phyloP scores from a whole-genome alignment of 2,329 filamentous ascomycete species.

The Volutella citrinella region DNA sequence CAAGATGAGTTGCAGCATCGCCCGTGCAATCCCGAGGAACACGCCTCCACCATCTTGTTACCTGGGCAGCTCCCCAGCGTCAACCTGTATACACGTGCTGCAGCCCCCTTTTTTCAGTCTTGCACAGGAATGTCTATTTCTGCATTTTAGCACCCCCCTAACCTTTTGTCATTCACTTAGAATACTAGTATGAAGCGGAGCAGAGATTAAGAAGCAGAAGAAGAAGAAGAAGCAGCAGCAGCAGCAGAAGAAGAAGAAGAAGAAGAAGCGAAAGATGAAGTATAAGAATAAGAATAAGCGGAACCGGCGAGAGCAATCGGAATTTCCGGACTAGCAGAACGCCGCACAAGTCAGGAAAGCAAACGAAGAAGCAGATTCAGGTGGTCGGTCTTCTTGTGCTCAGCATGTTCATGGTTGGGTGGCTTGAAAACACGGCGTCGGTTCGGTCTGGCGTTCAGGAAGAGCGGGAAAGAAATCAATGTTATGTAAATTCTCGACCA shows the following conservation, averaged over 20 bases:
- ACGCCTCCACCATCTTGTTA: conserved; percentile 8
- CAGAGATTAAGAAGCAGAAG: too few relatives aligned
- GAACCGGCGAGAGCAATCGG: conserved; percentile 3
- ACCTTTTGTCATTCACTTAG: conserved; percentile 22
- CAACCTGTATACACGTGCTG: conserved; percentile 20
- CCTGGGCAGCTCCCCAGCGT: conserved; percentile 10
- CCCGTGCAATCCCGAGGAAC: too few relatives aligned
- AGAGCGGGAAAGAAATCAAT: conserved; percentile 28
- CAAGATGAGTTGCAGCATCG: too few relatives aligned
- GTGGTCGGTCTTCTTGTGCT: too few relatives aligned
- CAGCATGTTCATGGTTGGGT: conserved; percentile 20
- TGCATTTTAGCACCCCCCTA: conserved; percentile 21
- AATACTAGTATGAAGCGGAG: too few relatives aligned
- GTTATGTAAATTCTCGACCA: conserved; percentile 27
- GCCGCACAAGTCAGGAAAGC: too few relatives aligned
- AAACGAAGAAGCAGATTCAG: conserved; percentile 4
- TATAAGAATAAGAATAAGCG: background rate
- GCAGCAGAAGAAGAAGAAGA: conserved; percentile 4
- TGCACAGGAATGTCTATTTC: conserved; percentile 18
- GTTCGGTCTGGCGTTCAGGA: conserved; percentile 31
- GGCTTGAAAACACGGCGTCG: conserved; percentile 22
- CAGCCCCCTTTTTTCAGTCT: conserved; percentile 21
- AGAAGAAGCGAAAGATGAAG: background rate
- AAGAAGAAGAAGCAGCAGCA: too few relatives aligned
- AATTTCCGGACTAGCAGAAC: conserved; percentile 3